A percentile compares a stretch with the other conserved stretches of the same genome.
Evolutionary conservation across 2,329 filamentous ascomycete species (phyloP).

Genomic region (Nigrograna mackinnonii): DNA sequence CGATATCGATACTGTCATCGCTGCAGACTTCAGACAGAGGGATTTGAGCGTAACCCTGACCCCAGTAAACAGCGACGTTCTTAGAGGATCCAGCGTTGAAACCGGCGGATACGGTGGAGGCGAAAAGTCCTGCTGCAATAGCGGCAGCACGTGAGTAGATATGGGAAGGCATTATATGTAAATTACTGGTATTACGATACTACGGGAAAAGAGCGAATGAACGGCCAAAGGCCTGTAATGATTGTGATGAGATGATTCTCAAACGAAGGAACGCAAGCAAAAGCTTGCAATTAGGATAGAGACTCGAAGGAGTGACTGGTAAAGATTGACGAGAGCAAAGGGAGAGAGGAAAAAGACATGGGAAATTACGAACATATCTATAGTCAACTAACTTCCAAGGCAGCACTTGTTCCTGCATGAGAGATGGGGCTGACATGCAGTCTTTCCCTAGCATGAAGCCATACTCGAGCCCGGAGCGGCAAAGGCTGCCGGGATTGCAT

Average conservation of each 20-base stretch:
- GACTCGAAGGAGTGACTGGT: conserved; percentile 34
- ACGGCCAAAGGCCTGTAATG: conserved; percentile 42
- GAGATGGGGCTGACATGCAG: conserved; percentile 19
- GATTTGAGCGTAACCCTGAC: conserved; percentile 55
- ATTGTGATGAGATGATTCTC: conserved; percentile 39
- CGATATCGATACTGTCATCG: conserved; percentile 57
- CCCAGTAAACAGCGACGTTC: conserved; percentile 60
- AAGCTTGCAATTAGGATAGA: conserved; percentile 35
- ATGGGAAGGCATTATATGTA: conserved; percentile 41
- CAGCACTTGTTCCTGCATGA: conserved; percentile 29
- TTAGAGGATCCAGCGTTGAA: conserved; percentile 47
- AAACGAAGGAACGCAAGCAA: conserved; percentile 63
- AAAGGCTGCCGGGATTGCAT: conserved; percentile 13
- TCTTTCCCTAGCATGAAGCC: conserved; percentile 25
- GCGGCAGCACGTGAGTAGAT: conserved; percentile 34
- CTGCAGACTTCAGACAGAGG: conserved; percentile 56
- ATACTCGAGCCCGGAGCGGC: conserved; percentile 16
- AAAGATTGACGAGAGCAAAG: conserved; percentile 22
- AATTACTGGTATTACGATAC: conserved; percentile 26
- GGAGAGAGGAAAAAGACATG: conserved; percentile 24
- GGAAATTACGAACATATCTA: conserved; percentile 30
- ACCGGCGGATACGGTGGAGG: conserved; percentile 41
- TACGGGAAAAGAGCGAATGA: conserved; percentile 35
- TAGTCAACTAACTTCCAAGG: conserved; percentile 9
- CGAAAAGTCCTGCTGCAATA: conserved; percentile 37